Conservation (phyloP, 176 grass and related monocot species). For the Lolium perenne region DNA sequence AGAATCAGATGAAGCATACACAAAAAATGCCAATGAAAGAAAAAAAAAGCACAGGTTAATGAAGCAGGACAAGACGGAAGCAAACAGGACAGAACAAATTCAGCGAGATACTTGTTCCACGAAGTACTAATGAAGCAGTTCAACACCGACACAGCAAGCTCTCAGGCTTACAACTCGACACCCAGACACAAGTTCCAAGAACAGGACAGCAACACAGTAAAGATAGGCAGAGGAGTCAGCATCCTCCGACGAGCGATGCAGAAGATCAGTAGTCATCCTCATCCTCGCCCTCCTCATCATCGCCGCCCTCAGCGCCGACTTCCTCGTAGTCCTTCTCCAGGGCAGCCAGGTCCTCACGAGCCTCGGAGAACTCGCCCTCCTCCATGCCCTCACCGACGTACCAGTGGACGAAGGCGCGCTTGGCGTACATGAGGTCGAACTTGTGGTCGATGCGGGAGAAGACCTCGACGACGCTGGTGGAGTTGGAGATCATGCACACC, state of each 20-base stretch:
- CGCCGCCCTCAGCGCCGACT: slow-evolving; percentile 38
- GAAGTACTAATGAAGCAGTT: not conserved
- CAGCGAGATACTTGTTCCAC: slow-evolving; percentile 26
- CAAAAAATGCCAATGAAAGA: too few species aligned
- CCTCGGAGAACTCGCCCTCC: slow-evolving; percentile 52
- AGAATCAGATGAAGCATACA: too few species aligned
- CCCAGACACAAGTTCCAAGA: not conserved
- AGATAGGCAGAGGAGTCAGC: not conserved
- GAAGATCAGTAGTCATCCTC: slow-evolving; percentile 51
- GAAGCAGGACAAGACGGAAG: not conserved
- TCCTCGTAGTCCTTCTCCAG: slow-evolving; percentile 59
- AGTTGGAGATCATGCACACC: slow-evolving; percentile 93
- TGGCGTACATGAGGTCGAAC: slow-evolving; percentile 93
- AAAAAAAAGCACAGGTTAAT: not conserved
- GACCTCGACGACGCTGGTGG: slow-evolving; percentile 81
- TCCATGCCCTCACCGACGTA: slow-evolving; percentile 57
- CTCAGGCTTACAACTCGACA: not conserved
- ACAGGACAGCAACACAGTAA: not conserved
- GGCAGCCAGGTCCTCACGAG: slow-evolving; percentile 53
- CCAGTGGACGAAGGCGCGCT: slow-evolving; percentile 66
- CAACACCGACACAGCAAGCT: not conserved
- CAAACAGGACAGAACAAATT: not conserved
- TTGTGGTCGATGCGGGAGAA: slow-evolving; percentile 86
- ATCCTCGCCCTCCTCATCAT: slow-evolving; percentile 34
- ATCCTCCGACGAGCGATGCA: not conserved